phyloP scores from a whole-genome alignment of 192 early-diverging fungal genomes.

The Umbelopsis ramanniana region DNA sequence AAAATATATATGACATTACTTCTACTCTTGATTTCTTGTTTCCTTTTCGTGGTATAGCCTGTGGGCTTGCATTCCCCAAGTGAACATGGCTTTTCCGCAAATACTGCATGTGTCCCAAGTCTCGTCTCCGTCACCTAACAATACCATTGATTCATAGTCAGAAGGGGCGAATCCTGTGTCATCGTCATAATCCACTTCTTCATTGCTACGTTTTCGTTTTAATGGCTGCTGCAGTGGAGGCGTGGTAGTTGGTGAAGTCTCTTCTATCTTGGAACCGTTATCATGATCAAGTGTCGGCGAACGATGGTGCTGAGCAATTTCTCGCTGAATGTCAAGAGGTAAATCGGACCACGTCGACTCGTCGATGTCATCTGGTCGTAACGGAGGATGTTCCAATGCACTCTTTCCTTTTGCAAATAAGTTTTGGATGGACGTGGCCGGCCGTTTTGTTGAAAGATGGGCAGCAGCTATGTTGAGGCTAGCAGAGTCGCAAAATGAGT shows the following conservation, averaged over 20 bases:
- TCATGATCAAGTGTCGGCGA: neutral
- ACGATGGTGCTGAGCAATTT: constrained; percentile 2
- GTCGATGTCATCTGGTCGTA: constrained; percentile 8
- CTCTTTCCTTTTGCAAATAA: neutral
- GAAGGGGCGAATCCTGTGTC: neutral
- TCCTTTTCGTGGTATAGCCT: neutral
- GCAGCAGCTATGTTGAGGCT: constrained; percentile 26
- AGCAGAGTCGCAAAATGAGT: neutral
- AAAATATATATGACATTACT: neutral
- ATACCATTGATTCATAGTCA: neutral
- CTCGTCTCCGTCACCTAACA: constrained; percentile 7
- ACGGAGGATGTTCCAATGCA: neutral
- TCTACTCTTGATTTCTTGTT: neutral
- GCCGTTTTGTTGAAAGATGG: constrained; percentile 11
- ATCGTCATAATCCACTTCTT: neutral
- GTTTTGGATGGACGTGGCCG: constrained; percentile 6
- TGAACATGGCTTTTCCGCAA: neutral
- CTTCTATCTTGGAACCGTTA: neutral
- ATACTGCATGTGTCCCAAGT: neutral
- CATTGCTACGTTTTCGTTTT: neutral
- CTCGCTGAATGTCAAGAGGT: constrained; percentile 19
- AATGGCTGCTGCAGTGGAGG: too few relatives aligned
- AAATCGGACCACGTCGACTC: constrained; percentile 21
- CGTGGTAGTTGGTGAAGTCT: neutral
- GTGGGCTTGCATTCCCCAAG: constrained; percentile 2